Base-by-base conservation (phyloP, 768 basidiomycete genomes). In the Cantharellus anzutake region DNA sequence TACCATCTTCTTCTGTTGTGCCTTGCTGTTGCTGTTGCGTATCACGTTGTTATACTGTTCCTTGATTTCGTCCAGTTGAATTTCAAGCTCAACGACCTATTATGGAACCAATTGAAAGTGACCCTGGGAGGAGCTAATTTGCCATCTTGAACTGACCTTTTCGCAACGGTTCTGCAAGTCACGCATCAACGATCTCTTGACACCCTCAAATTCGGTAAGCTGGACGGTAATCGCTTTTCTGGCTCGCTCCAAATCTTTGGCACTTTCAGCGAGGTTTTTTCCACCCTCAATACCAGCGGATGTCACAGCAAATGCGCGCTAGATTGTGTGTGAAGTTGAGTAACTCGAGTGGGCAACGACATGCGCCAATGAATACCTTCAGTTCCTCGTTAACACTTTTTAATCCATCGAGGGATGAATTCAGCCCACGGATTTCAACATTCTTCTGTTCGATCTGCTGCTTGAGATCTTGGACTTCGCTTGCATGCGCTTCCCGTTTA, bases 31-130 rank as follows among this genome's bases (percentile, higher is more conserved):
- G 74, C 91, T 93, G 70, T 96, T 96, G 63, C 90, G 85, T 66
- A 96, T 92, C 61, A 98, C 90, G 68, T 93, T 94, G 74, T 92
- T 94, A 73, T 99, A 99, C 68, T 98, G 93, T 72, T 99, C 96
- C 70, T 88, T 89, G 71, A 96, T 91, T 69, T 99, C 96, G 67
- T 98, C 96, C 41, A 99, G 75, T 70, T 97, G 93, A 64, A 99
- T 98, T 71, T 99, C 96, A 38, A 99, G 82, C 72, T 98, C 96
- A 58, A 99, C 94, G 48, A 99, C 96, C 93, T 96, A 63, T 52
- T 16, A 3, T 14, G n/a, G 35, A 37, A 58, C 42, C 41, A 38
- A 5, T 56, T 52, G 41, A 40, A 44, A 16, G 37, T 56, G 51
- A 11, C 42, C 29, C 50, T 34, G 53, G 34, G 5, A 52, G 29